phyloP scores from a whole-genome alignment of 371 early-diverging fungal genomes.

The Chytridium lagenaria region DNA sequence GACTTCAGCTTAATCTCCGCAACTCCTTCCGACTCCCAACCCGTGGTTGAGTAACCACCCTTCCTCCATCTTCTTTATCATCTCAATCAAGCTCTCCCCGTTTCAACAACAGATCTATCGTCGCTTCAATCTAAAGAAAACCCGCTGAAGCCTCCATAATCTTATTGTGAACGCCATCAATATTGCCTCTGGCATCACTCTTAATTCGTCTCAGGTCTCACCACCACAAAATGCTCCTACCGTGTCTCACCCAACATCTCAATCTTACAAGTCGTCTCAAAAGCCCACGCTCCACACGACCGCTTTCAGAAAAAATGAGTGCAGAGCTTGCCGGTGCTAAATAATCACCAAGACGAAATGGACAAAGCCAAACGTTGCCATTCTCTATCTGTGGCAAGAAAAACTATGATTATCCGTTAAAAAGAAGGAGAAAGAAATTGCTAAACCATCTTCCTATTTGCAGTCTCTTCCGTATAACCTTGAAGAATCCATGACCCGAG shows the following conservation, averaged over 20 bases:
- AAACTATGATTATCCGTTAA: too few species aligned
- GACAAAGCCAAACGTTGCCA: too few species aligned
- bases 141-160: not conserved
- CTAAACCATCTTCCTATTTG: too few species aligned
- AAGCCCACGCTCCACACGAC: too few species aligned
- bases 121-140: not conserved
- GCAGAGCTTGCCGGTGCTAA: too few species aligned
- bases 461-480: too few species aligned
- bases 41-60: not conserved
- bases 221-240: not conserved
- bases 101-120: constrained; percentile 1
- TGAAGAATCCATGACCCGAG: too few species aligned
- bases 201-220: not conserved
- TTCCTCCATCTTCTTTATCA: not conserved
- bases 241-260: not conserved
- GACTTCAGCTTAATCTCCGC: not conserved
- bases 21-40: not conserved
- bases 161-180: not conserved
- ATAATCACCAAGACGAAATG: too few species aligned
- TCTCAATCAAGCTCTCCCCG: not conserved
- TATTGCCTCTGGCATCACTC: not conserved
- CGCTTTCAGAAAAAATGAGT: too few species aligned
- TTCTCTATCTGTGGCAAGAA: too few species aligned
- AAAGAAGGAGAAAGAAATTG: too few species aligned
- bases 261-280: not conserved